Evolutionary conservation across 768 basidiomycete species (phyloP).

Genomic region (Lyophyllum semitale): DNA sequence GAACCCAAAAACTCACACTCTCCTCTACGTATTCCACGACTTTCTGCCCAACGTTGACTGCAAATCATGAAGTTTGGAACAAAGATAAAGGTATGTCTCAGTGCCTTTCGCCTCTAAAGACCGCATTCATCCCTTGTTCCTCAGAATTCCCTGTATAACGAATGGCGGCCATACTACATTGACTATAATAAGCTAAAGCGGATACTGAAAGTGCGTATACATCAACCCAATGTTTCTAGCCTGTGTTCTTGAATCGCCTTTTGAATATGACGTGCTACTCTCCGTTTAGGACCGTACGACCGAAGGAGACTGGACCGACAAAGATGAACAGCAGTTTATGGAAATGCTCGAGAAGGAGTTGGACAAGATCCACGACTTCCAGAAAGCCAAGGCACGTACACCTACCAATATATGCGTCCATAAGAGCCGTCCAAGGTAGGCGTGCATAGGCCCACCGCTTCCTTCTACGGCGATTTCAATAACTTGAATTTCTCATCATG

Average conservation of each 20-base stretch:
- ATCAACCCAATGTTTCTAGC: not conserved
- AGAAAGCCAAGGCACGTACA: slow-evolving; percentile 73
- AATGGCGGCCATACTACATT: slow-evolving; percentile 91
- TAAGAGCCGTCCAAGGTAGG: not conserved
- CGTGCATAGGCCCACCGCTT: not conserved
- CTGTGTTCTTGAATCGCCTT: not conserved
- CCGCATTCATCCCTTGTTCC: not conserved
- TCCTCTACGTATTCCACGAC: not conserved
- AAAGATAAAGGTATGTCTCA: slow-evolving; percentile 51
- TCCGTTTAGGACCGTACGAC: slow-evolving; percentile 41
- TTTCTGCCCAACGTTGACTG: not conserved
- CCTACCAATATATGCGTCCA: not conserved
- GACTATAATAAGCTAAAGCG: slow-evolving; percentile 90
- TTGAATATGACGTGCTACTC: slow-evolving; percentile 5
- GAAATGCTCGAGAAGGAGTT: slow-evolving; percentile 80
- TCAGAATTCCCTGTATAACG: slow-evolving; percentile 82
- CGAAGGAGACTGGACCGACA: slow-evolving; percentile 64
- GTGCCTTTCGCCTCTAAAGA: not conserved
- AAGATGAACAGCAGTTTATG: slow-evolving; percentile 84
- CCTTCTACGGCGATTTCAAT: not conserved
- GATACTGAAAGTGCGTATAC: slow-evolving; percentile 71
- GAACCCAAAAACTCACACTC: not conserved
- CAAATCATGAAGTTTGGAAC: slow-evolving; percentile 76
- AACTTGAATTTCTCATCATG: not conserved
- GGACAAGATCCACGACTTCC: slow-evolving; percentile 93